Conservation (phyloP, 2,329 filamentous ascomycete genomes). For the Harringtonia aguacate region DNA sequence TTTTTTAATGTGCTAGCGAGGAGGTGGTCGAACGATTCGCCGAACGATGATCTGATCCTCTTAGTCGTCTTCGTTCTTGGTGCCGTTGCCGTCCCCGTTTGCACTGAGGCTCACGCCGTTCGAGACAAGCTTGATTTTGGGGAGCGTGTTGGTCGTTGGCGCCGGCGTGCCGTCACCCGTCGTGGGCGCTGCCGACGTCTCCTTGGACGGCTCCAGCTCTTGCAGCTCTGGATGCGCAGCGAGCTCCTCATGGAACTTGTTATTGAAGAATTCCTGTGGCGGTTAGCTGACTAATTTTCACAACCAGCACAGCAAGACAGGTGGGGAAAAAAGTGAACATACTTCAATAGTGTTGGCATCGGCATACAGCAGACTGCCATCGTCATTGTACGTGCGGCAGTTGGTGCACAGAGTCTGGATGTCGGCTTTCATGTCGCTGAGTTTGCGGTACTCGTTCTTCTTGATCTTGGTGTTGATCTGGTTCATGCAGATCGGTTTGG, state of each 20-base stretch:
- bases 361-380: conserved; percentile 80
- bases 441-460: conserved; percentile 78
- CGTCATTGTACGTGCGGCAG: conserved; percentile 93
- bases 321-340: conserved; percentile 29
- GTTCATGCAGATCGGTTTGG: conserved; percentile 90
- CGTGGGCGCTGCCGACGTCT: conserved; percentile 29
- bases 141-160: conserved; percentile 6
- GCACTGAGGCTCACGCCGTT: conserved; percentile 8
- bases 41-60: too few relatives aligned
- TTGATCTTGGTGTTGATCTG: conserved; percentile 92
- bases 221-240: conserved; percentile 15
- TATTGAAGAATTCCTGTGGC: conserved; percentile 43
- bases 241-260: conserved; percentile 31
- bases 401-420: conserved; percentile 80
- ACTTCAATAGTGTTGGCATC: conserved; percentile 93
- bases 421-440: conserved; percentile 74
- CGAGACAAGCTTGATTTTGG: conserved; percentile 16
- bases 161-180: conserved; percentile 19
- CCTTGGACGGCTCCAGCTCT: conserved; percentile 20
- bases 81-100: conserved; percentile 3
- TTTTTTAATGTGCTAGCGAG: too few relatives aligned
- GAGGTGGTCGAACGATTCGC: too few relatives aligned
- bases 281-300: not conserved
- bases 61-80: conserved; percentile 6
- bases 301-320: too few relatives aligned